Percentiles rank a stretch among this genome's conserved stretches.
phyloP scores from a whole-genome alignment of 2,329 filamentous ascomycete species.

The Sarocladium oryzae region DNA sequence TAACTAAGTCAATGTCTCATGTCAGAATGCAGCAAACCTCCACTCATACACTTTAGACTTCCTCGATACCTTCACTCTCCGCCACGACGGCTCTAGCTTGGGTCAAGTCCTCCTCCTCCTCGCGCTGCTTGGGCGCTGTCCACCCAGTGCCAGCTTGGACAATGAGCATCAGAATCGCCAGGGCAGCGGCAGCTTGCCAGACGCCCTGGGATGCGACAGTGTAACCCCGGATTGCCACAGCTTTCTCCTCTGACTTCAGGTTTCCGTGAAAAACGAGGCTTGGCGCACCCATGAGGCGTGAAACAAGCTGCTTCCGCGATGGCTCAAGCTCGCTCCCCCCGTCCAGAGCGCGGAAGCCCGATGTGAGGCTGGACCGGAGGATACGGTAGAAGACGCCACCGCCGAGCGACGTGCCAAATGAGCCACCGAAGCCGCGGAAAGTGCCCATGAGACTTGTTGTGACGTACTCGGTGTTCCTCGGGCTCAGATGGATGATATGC shows the following conservation, averaged over 20 bases:
- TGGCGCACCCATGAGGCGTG: slow-evolving; percentile 43
- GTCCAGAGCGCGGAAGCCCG: slow-evolving; percentile 48
- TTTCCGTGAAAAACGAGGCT: slow-evolving; percentile 39
- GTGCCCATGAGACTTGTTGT: slow-evolving; percentile 70
- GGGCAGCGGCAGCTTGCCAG: slow-evolving; percentile 39
- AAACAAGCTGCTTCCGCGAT: slow-evolving; percentile 33
- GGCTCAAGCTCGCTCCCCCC: slow-evolving; percentile 25
- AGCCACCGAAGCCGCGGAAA: slow-evolving; percentile 75
- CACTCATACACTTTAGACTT: too few relatives aligned
- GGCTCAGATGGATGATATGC: slow-evolving; percentile 68
- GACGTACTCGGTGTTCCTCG: slow-evolving; percentile 62
- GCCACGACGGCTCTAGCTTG: slow-evolving; percentile 18
- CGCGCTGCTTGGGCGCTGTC: slow-evolving; percentile 42
- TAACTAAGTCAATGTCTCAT: too few relatives aligned
- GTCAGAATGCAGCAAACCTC: too few relatives aligned
- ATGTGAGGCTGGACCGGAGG: slow-evolving; percentile 47
- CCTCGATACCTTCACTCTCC: slow-evolving; percentile 26
- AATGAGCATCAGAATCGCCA: slow-evolving; percentile 36
- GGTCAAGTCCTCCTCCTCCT: slow-evolving; percentile 42
- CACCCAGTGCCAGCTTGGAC: slow-evolving; percentile 47
- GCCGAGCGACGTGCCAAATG: slow-evolving; percentile 73
- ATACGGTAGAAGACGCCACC: slow-evolving; percentile 67
- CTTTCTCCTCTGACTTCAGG: slow-evolving; percentile 33
- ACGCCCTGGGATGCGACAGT: slow-evolving; percentile 36
- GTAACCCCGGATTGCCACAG: slow-evolving; percentile 42